Evolutionary conservation across 805 yeast genomes (phyloP).

Genomic region (Starmerella powellii): DNA sequence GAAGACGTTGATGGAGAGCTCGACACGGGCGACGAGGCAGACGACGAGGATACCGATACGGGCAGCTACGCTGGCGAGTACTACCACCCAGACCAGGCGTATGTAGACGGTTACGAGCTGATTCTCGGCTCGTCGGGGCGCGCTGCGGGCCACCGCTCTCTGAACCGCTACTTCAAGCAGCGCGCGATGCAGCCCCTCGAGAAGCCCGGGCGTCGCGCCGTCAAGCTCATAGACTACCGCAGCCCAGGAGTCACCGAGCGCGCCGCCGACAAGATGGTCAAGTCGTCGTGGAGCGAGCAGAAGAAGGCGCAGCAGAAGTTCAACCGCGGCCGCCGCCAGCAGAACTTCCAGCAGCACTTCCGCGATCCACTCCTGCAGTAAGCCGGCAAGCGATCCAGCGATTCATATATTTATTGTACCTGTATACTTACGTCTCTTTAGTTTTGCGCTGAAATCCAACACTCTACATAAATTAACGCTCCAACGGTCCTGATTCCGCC

Average conservation of each 20-base stretch:
- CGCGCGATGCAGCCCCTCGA: slow-evolving; percentile 40
- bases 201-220: slow-evolving; percentile 44
- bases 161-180: slow-evolving; percentile 62
- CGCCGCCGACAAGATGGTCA: slow-evolving; percentile 33
- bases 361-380: slow-evolving; percentile 56
- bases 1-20: slow-evolving; percentile 27
- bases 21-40: slow-evolving; percentile 25
- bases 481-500: too few relatives aligned
- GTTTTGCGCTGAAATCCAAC: too few relatives aligned
- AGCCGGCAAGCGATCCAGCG: too few relatives aligned
- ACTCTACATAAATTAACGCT: too few relatives aligned
- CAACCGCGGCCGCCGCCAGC: slow-evolving; percentile 45
- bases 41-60: slow-evolving; percentile 22
- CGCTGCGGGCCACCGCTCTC: slow-evolving; percentile 68
- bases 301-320: slow-evolving; percentile 36
- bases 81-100: slow-evolving; percentile 2
- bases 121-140: slow-evolving; percentile 60
- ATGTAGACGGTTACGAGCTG: slow-evolving; percentile 54
- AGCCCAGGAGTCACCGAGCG: slow-evolving; percentile 26
- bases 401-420: background rate
- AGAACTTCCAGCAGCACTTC: slow-evolving; percentile 75
- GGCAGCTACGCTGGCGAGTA: background rate
- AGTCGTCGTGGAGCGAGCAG: slow-evolving; percentile 51
- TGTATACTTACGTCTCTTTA: too few relatives aligned
- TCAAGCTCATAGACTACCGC: slow-evolving; percentile 68